Conservation (phyloP, 495 filamentous ascomycete species). For the Xylaria intraflava region DNA sequence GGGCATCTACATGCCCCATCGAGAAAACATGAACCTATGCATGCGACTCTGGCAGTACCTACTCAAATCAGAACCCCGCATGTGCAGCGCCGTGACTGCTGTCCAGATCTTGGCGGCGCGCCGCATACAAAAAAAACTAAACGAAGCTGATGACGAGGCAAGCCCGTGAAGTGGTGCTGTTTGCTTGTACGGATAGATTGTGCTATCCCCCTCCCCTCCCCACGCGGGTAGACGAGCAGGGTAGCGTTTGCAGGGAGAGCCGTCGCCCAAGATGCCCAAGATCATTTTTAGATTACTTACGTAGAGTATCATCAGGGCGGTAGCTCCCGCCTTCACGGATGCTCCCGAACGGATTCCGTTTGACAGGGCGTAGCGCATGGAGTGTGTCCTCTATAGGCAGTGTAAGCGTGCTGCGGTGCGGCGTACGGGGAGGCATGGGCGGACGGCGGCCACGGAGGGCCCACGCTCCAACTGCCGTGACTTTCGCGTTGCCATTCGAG, state of each 20-base stretch:
- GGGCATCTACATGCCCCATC: not conserved
- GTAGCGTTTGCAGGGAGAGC: not conserved
- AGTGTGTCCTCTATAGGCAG: too few species aligned
- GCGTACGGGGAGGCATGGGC: too few species aligned
- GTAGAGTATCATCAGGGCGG: slow-evolving; percentile 7
- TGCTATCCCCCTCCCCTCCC: not conserved
- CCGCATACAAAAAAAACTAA: not conserved
- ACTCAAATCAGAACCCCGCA: not conserved
- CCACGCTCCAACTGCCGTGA: too few species aligned
- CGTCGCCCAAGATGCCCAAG: too few species aligned
- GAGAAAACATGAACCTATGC: slow-evolving; percentile 6
- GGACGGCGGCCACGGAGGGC: too few species aligned
- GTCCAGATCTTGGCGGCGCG: slow-evolving; percentile 11
- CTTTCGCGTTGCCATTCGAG: too few species aligned
- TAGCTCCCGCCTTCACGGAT: slow-evolving; percentile 8
- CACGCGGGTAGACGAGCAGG: not conserved
- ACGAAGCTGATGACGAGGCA: slow-evolving; percentile 10
- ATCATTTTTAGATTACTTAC: not conserved
- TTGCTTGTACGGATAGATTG: not conserved
- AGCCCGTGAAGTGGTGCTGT: not conserved
- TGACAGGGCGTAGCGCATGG: not conserved
- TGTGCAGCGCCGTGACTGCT: too few species aligned
- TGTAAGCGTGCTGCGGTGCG: too few species aligned
- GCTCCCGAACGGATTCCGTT: slow-evolving; percentile 8
- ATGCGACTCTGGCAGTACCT: slow-evolving; percentile 2